Conservation (phyloP, 2,329 filamentous ascomycete genomes). For the Kalmusia sp. region DNA sequence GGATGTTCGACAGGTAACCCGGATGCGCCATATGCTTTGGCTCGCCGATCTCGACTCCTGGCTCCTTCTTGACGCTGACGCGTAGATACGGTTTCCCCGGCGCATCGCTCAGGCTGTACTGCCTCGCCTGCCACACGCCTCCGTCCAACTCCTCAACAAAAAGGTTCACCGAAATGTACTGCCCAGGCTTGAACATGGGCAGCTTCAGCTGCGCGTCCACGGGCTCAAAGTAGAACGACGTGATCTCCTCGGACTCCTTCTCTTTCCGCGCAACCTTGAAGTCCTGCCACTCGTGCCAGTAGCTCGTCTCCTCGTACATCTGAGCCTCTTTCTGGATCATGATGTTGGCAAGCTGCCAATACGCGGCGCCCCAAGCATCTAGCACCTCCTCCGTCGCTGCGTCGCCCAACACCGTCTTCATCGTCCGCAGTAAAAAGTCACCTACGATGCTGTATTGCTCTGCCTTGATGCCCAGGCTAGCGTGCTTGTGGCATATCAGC, state of each 20-base stretch:
- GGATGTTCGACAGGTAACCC: conserved; percentile 72
- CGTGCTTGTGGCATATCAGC: conserved; percentile 79
- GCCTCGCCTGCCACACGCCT: conserved; percentile 69
- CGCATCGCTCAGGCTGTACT: conserved; percentile 75
- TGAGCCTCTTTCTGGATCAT: conserved; percentile 71
- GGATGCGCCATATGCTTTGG: conserved; percentile 59
- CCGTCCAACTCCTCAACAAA: conserved; percentile 56
- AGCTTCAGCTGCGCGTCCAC: conserved; percentile 66
- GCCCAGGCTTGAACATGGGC: conserved; percentile 71
- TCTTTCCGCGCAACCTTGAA: conserved; percentile 72
- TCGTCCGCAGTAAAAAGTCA: conserved; percentile 71
- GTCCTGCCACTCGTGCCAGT: conserved; percentile 71
- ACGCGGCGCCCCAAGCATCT: conserved; percentile 74
- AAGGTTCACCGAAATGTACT: conserved; percentile 72
- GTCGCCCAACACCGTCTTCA: conserved; percentile 69
- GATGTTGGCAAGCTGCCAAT: conserved; percentile 75
- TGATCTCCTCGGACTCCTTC: conserved; percentile 71
- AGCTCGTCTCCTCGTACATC: conserved; percentile 66
- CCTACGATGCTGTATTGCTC: conserved; percentile 76
- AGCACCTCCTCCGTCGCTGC: conserved; percentile 70
- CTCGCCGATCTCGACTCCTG: conserved; percentile 58
- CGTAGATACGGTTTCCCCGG: conserved; percentile 69
- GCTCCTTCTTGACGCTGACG: conserved; percentile 74
- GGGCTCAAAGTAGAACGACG: conserved; percentile 73
- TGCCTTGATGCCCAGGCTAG: conserved; percentile 70